These are phyloP conservation scores for Penicillium sp. DNA, from an alignment of 2,329 filamentous ascomycete species.

Conservation along the genomic window DNA sequence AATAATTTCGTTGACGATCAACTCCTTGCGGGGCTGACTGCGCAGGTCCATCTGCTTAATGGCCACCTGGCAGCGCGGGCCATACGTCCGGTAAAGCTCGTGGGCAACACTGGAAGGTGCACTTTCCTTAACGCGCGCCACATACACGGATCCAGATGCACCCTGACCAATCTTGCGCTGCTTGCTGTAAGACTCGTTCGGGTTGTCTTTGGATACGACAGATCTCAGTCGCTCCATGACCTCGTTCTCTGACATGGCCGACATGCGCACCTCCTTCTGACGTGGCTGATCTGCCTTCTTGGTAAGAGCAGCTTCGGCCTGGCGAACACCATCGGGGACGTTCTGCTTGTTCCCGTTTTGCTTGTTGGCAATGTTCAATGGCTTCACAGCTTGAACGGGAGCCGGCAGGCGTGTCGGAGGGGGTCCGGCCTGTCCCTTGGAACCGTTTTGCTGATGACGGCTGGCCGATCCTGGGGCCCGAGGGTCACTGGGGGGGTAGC, in stretches of 20 bases:
- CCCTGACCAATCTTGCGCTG: conserved; percentile 99
- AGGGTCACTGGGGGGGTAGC: conserved; percentile 33
- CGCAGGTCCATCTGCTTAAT: conserved; percentile 99
- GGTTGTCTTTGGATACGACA: conserved; percentile 92
- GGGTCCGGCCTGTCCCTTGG: conserved; percentile 40
- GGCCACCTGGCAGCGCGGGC: conserved; percentile 81
- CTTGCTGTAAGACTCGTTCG: conserved; percentile 93
- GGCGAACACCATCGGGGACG: conserved; percentile 69
- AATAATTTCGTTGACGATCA: conserved; percentile 99
- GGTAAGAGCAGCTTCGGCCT: conserved; percentile 83
- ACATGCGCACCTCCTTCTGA: conserved; percentile 95
- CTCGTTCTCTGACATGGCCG: conserved; percentile 93
- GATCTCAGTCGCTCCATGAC: conserved; percentile 95
- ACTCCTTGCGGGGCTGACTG: conserved; percentile 92
- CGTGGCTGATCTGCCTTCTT: conserved; percentile 69
- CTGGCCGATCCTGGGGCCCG: conserved; percentile 40
- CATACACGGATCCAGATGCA: conserved; percentile 95
- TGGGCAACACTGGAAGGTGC: conserved; percentile 78
- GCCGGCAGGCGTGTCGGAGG: conserved; percentile 59
- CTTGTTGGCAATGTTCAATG: conserved; percentile 73
- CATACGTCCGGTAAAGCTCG: conserved; percentile 74
- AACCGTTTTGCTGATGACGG: conserved; percentile 46
- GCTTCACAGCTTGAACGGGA: conserved; percentile 63
- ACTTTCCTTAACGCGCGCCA: conserved; percentile 88
- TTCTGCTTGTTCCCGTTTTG: conserved; percentile 47